A percentile compares a stretch with the other conserved stretches of the same genome.
Evolutionary conservation across 768 basidiomycete genomes (phyloP).

Genomic region (Sarcomyxa edulis): DNA sequence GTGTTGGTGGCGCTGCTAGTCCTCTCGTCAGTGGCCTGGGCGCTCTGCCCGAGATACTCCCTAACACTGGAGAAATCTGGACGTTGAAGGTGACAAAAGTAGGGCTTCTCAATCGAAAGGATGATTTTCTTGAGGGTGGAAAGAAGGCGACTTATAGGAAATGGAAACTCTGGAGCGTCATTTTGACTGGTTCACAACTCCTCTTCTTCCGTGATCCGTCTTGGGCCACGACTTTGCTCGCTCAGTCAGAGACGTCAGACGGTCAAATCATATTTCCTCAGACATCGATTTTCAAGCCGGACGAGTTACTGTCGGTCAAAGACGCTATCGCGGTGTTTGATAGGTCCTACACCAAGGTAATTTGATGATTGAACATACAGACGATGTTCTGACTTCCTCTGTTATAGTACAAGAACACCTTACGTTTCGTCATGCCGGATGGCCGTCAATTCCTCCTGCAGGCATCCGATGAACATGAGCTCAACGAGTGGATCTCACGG

Average conservation of each 20-base stretch:
- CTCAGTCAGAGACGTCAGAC: slow-evolving; percentile 31
- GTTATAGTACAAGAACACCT: slow-evolving; percentile 58
- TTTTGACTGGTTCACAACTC: slow-evolving; percentile 86
- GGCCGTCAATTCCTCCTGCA: slow-evolving; percentile 83
- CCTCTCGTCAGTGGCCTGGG: slow-evolving; percentile 21
- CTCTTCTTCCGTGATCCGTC: slow-evolving; percentile 79
- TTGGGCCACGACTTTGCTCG: slow-evolving; percentile 44
- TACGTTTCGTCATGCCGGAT: slow-evolving; percentile 72
- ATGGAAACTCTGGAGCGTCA: slow-evolving; percentile 83
- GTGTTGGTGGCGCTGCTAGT: slow-evolving; percentile 26
- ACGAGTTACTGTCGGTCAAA: slow-evolving; percentile 78
- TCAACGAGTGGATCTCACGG: slow-evolving; percentile 85
- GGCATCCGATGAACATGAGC: slow-evolving; percentile 58
- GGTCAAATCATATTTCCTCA: slow-evolving; percentile 32
- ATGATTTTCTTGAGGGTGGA: slow-evolving; percentile 71
- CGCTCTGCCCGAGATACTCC: slow-evolving; percentile 16
- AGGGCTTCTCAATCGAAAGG: slow-evolving; percentile 77
- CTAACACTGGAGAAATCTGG: slow-evolving; percentile 27
- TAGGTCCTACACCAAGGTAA: slow-evolving; percentile 69
- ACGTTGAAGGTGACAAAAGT: slow-evolving; percentile 73
- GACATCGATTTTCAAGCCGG: slow-evolving; percentile 57
- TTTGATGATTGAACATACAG: slow-evolving; percentile 7
- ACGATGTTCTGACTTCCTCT: slow-evolving; percentile 2
- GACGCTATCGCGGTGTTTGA: slow-evolving; percentile 81
- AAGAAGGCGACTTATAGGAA: slow-evolving; percentile 74